phyloP scores from a whole-genome alignment of 2,329 filamentous ascomycete genomes.

The Leptographium radiaticola region DNA sequence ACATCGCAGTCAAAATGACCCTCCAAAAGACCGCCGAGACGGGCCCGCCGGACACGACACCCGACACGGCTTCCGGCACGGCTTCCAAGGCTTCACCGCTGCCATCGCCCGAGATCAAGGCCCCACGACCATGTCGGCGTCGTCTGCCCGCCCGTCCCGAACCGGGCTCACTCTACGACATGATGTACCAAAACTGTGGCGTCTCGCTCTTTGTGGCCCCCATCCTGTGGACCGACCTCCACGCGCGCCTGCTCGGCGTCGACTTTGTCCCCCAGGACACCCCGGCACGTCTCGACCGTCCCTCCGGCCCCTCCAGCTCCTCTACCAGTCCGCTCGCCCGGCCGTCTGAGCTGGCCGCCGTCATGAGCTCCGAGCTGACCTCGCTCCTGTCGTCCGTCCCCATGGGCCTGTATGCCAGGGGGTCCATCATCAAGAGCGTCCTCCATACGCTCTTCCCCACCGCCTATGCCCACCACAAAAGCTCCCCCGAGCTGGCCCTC shows the following conservation, averaged over 20 bases:
- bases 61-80: not conserved
- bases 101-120: not conserved
- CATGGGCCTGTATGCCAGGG: constrained; percentile 21
- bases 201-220: constrained; percentile 36
- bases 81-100: not conserved
- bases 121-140: not conserved
- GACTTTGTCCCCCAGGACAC: constrained; percentile 23
- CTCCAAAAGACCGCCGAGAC: not conserved
- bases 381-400: constrained; percentile 24
- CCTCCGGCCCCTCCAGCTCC: constrained; percentile 27
- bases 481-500: constrained; percentile 29
- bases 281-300: constrained; percentile 16
- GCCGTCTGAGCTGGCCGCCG: constrained; percentile 28
- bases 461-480: constrained; percentile 18
- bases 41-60: not conserved
- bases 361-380: constrained; percentile 30
- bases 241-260: constrained; percentile 32
- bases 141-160: constrained; percentile 20
- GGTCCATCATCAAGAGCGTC: constrained; percentile 28
- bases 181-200: constrained; percentile 35
- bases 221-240: constrained; percentile 42
- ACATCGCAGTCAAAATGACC: too few relatives aligned
- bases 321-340: constrained; percentile 15
- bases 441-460: constrained; percentile 30
- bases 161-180: constrained; percentile 36